A percentile compares a stretch with the other conserved stretches of the same genome.
phyloP scores from a whole-genome alignment of 306 rosid genomes.

The Quercus parvula region DNA sequence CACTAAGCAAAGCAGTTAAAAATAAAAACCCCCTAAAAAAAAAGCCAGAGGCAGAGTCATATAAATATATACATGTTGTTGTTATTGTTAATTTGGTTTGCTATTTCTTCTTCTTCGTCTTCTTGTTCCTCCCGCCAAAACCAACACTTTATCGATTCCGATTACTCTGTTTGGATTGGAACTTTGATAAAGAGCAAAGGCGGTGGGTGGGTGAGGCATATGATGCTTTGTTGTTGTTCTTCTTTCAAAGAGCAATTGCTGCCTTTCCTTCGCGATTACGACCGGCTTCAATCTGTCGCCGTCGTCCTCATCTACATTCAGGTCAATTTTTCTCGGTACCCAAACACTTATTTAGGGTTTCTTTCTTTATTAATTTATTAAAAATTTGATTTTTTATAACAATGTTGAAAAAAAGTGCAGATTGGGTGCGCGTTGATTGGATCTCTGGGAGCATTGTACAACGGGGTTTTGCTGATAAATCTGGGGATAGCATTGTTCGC shows the following conservation, averaged over 20 bases:
- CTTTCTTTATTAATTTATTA: not conserved
- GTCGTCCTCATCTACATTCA: slow-evolving; percentile 80
- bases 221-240: slow-evolving; percentile 78
- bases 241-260: slow-evolving; percentile 67
- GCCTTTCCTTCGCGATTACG: slow-evolving; percentile 90
- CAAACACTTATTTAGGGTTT: too few species aligned
- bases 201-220: slow-evolving; percentile 21
- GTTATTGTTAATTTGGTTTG: too few species aligned
- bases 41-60: too few species aligned
- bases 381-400: not conserved
- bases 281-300: slow-evolving; percentile 75
- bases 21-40: too few species aligned
- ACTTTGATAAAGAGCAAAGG: slow-evolving; percentile 6
- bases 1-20: too few species aligned
- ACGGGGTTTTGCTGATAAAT: slow-evolving; percentile 73
- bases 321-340: slow-evolving; percentile 27
- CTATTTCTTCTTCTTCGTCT: too few species aligned
- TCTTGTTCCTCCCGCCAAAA: too few species aligned
- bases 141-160: too few species aligned
- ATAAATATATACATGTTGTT: too few species aligned
- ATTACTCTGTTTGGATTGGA: not conserved
- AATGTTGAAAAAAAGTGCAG: slow-evolving; percentile 18
- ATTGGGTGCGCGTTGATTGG: slow-evolving; percentile 88
- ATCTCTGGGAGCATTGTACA: slow-evolving; percentile 89
- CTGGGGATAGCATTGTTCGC: slow-evolving; percentile 81